Evolutionary conservation across 1,284 basidiomycete genomes (phyloP).

Genomic region (Ceratobasidium sp.): DNA sequence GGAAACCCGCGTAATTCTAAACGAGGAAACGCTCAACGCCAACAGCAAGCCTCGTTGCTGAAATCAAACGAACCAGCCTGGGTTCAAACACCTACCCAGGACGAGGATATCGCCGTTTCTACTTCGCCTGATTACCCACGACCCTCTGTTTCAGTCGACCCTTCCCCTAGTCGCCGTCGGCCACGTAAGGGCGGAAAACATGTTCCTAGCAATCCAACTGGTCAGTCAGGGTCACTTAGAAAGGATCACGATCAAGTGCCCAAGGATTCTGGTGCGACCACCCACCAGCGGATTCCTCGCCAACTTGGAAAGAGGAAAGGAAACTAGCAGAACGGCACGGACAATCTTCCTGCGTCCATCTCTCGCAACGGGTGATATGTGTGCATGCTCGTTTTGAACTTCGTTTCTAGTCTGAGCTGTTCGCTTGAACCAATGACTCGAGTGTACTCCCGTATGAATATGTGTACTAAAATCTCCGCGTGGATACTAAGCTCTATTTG

Average conservation of each 20-base stretch:
- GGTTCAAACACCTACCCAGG: background rate
- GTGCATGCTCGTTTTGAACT: background rate
- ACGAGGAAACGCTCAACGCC: no score
- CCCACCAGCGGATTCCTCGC: background rate
- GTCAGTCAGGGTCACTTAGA: background rate
- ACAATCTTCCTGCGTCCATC: conserved; percentile 6
- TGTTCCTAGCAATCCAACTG: no score
- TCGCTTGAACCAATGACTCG: background rate
- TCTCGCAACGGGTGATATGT: conserved; percentile 5
- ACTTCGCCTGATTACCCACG: background rate
- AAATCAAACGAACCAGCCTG: background rate
- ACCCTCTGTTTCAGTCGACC: background rate
- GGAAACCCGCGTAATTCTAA: background rate
- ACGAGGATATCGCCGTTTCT: background rate
- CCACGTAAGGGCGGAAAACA: conserved; percentile 15
- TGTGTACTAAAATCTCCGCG: background rate
- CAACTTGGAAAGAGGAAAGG: conserved; percentile 9
- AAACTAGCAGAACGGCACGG: background rate
- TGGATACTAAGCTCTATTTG: background rate
- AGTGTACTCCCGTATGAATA: conserved; percentile 8
- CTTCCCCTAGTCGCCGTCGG: conserved; percentile 12
- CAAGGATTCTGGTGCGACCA: background rate
- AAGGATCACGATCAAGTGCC: conserved; percentile 20
- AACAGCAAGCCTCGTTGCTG: no score
- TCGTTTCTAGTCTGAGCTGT: background rate